phyloP scores from a whole-genome alignment of 192 early-diverging fungal species.

The Diversispora epigaea region DNA sequence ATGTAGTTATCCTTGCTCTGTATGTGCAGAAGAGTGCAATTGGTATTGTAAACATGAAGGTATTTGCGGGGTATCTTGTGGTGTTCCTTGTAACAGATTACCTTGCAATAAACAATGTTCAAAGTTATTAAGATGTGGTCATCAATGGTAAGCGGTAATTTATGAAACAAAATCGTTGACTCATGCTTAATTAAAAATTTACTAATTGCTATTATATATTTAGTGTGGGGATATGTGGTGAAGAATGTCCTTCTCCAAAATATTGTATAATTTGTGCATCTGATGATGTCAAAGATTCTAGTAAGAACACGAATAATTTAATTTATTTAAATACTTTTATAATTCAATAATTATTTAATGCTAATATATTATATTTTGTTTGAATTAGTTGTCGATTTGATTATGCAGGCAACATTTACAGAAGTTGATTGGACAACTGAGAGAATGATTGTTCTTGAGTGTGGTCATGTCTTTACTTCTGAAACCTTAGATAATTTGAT shows the following conservation, averaged over 20 bases:
- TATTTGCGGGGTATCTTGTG: constrained; percentile 51
- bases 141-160: no score
- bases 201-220: background rate
- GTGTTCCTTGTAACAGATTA: constrained; percentile 56
- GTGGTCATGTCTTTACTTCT: constrained; percentile 56
- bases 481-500: constrained; percentile 51
- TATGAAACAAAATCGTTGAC: no score
- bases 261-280: no score
- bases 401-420: constrained; percentile 6
- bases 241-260: no score
- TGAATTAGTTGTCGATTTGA: constrained; percentile 35
- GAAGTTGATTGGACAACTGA: constrained; percentile 40
- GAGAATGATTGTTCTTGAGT: no score
- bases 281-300: no score
- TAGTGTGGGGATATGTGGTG: no score
- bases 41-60: constrained; percentile 57
- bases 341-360: no score
- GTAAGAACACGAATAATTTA: background rate
- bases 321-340: no score
- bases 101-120: constrained; percentile 56
- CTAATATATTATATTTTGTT: no score
- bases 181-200: constrained; percentile 14
- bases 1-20: constrained; percentile 44
- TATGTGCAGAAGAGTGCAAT: constrained; percentile 47
- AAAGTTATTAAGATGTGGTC: constrained; percentile 51